Evolutionary conservation across 2,329 filamentous ascomycete species (phyloP), one percentile per base, ranked within the genome.

Genomic region (Talaromyces sp.): DNA sequence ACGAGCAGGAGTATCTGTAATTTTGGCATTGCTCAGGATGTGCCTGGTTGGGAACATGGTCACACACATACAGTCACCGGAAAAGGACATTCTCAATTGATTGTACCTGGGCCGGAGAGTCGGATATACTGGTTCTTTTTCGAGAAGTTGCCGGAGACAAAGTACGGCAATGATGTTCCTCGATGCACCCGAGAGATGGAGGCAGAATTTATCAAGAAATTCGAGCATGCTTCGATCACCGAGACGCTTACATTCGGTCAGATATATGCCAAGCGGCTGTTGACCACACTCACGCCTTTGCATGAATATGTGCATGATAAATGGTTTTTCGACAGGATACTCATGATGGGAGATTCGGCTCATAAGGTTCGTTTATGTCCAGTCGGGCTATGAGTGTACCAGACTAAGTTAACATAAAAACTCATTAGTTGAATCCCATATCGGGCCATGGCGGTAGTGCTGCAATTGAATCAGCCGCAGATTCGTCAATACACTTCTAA

Each of bases 41-140:
- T 56, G 53, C n/a, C 53, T 22, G 29, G 29, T 22, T 56, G 53
- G 53, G 19, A 36, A 15, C 31, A 38, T 22, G 53, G 53, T 17
- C 8, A 36, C 19, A 36, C 29, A 56, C 25, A 56, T 36, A 36
- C n/a, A 7, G 15, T 11, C 29, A 1, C 25, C 11, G 53, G 53
- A 6, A 56, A 22, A 25, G 53, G 19, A 5, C n/a, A 56, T 31
- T 36, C 53, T 36, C 53, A 56, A 15, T 15, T 56, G 11, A 31
- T 56, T 10, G 19, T 38, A 3, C 36, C 53, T 38, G 53, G 53
- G 3, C 53, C 29, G 13, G n/a, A 2, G n/a, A 36, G 22, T 22
- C 29, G 31, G 53, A 22, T 56, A 10, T 56, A 56, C 53, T 56
- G 53, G 53, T 56, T 56, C 31, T 56, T 56, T 13, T 56, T 56